A percentile compares a stretch with the other conserved stretches of the same genome.
These are phyloP conservation scores for Ganoderma resinaceum DNA, from an alignment of 1,284 basidiomycete genomes.

Conservation along the genomic window DNA sequence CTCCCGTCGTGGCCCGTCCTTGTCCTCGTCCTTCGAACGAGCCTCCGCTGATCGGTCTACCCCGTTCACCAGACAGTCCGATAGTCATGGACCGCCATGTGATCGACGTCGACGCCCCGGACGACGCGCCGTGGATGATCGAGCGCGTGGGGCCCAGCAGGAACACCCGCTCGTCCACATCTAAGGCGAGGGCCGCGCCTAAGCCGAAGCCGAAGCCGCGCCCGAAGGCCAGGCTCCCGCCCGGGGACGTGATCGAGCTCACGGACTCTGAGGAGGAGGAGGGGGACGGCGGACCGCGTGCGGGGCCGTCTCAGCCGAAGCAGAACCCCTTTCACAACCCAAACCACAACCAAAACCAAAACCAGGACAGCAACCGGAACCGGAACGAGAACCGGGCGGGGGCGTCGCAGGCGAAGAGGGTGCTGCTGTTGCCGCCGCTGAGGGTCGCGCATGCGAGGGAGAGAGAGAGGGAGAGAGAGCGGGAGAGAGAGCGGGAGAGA, in stretches of 20 bases:
- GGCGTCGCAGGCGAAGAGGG: constrained; percentile 3
- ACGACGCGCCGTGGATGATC: not conserved
- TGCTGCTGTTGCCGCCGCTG: constrained; percentile 4
- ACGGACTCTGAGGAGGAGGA: constrained; percentile 31
- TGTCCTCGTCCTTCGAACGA: not conserved
- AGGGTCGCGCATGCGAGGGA: not conserved
- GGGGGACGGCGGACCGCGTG: constrained; percentile 15
- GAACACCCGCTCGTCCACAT: not conserved
- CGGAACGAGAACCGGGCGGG: not conserved
- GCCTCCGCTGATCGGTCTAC: not conserved
- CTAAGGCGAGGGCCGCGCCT: not conserved
- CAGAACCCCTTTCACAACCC: no score
- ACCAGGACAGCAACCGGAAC: no score
- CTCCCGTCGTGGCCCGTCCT: no score
- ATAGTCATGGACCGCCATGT: not conserved
- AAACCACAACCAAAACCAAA: no score
- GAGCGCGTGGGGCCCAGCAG: not conserved
- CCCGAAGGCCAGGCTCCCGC: constrained; percentile 4
- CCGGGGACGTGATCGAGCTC: constrained; percentile 32
- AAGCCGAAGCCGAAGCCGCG: not conserved
- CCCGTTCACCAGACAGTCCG: not conserved
- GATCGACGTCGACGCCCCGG: constrained; percentile 2
- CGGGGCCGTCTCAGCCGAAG: constrained; percentile 10
- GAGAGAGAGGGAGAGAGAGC: not conserved
- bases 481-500: no score